Conservation (phyloP, 129 eudicot genomes). For the Pittosporum tobira region DNA sequence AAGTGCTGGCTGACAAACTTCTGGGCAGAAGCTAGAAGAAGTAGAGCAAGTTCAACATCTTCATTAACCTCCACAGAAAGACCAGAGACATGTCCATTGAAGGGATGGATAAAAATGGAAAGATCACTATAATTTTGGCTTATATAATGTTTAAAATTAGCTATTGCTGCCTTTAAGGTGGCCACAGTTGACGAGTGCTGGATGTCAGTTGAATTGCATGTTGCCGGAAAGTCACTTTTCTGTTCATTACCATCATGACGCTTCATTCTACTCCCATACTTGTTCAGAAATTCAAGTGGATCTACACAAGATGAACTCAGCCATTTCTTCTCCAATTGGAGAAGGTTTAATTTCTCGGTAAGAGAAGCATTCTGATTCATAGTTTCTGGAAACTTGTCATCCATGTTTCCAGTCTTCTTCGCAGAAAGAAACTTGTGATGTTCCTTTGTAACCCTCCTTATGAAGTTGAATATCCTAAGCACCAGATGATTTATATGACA, state of each 20-base stretch:
- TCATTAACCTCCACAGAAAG: not conserved
- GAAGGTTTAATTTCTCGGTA: not conserved
- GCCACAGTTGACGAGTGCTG: conserved; percentile 8
- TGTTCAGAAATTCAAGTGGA: not conserved
- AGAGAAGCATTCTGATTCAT: too few species aligned
- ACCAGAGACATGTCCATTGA: not conserved
- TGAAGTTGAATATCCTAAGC: too few species aligned
- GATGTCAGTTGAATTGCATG: not conserved
- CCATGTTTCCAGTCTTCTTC: not conserved
- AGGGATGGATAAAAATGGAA: not conserved
- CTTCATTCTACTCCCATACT: conserved; percentile 1
- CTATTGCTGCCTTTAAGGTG: conserved; percentile 15
- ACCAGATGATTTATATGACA: too few species aligned
- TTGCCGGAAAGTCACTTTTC: too few species aligned
- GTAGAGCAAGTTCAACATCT: conserved; percentile 16
- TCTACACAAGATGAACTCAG: not conserved
- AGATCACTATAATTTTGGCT: conserved; percentile 1
- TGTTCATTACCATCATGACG: not conserved
- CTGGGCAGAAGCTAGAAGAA: conserved; percentile 22
- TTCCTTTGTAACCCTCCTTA: too few species aligned
- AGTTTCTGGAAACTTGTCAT: not conserved
- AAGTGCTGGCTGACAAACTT: conserved; percentile 10
- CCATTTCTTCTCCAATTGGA: not conserved
- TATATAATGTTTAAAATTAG: not conserved
- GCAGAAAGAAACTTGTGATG: too few species aligned